Evolutionary conservation across 805 yeast genomes (phyloP).

Genomic region (Kazachstania africana): DNA sequence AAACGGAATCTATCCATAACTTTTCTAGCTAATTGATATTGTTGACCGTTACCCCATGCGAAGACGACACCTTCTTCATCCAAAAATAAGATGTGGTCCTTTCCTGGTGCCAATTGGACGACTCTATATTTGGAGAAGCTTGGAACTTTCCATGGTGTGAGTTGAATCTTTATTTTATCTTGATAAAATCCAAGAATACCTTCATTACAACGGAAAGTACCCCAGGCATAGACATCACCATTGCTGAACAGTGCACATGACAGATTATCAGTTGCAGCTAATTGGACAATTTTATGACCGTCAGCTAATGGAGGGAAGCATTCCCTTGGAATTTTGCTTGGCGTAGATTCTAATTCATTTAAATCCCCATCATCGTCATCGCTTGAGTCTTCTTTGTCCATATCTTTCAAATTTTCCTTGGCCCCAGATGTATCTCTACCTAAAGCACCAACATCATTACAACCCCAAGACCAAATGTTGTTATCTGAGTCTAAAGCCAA

Average conservation of each 20-base stretch:
- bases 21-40: slow-evolving; percentile 80
- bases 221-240: slow-evolving; percentile 96
- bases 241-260: slow-evolving; percentile 68
- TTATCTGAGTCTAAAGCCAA: slow-evolving; percentile 69
- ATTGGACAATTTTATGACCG: slow-evolving; percentile 51
- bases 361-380: slow-evolving; percentile 70
- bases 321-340: slow-evolving; percentile 48
- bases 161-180: slow-evolving; percentile 51
- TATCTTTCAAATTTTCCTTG: slow-evolving; percentile 54
- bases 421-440: slow-evolving; percentile 74
- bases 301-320: slow-evolving; percentile 47
- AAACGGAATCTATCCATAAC: slow-evolving; percentile 68
- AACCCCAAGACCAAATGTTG: slow-evolving; percentile 97
- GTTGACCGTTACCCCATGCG: slow-evolving; percentile 98
- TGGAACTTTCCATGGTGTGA: slow-evolving; percentile 50
- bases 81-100: slow-evolving; percentile 80
- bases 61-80: slow-evolving; percentile 77
- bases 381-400: slow-evolving; percentile 42
- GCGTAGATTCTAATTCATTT: slow-evolving; percentile 83
- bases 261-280: slow-evolving; percentile 87
- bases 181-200: slow-evolving; percentile 74
- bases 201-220: slow-evolving; percentile 88
- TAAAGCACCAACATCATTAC: slow-evolving; percentile 81
- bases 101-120: slow-evolving; percentile 81
- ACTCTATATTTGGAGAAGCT: slow-evolving; percentile 42